These are phyloP conservation scores for Colletotrichum australisinense DNA, from an alignment of 2,329 filamentous ascomycete species.

Conservation along the genomic window DNA sequence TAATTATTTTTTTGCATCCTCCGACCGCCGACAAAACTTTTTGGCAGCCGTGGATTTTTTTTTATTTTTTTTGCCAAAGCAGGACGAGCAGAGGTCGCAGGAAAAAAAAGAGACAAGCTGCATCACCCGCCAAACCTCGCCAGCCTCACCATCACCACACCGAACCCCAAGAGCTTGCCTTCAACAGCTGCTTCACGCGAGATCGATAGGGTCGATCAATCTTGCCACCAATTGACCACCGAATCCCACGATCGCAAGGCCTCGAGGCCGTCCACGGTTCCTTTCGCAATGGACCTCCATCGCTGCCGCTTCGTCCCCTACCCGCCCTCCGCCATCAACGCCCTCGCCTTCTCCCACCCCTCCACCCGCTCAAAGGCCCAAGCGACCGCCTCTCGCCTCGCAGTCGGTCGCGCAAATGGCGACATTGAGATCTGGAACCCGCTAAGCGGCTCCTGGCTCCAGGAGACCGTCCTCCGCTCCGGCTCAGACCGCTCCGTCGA, in stretches of 20 bases:
- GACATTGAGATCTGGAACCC: slow-evolving; percentile 99
- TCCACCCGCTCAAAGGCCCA: slow-evolving; percentile 58
- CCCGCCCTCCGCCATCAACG: slow-evolving; percentile 91
- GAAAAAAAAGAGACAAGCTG: slow-evolving; percentile 11
- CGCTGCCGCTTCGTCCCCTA: slow-evolving; percentile 96
- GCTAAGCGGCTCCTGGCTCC: slow-evolving; percentile 82
- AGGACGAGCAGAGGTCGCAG: background rate
- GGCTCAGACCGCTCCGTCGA: slow-evolving; percentile 90
- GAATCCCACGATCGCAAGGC: slow-evolving; percentile 13
- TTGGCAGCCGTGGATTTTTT: slow-evolving; percentile 33
- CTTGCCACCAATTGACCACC: slow-evolving; percentile 26
- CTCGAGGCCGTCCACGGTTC: slow-evolving; percentile 19
- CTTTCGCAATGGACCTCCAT: slow-evolving; percentile 85
- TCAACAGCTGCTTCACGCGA: background rate
- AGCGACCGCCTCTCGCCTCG: slow-evolving; percentile 75
- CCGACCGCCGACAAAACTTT: slow-evolving; percentile 40
- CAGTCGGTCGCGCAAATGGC: slow-evolving; percentile 91
- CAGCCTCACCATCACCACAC: slow-evolving; percentile 8
- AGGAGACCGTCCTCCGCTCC: slow-evolving; percentile 87
- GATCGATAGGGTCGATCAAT: too few species aligned
- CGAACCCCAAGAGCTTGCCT: background rate
- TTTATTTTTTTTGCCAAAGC: background rate
- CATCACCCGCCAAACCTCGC: slow-evolving; percentile 8
- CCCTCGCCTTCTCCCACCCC: slow-evolving; percentile 91
- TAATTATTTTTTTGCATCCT: slow-evolving; percentile 36